Evolutionary conservation across 1,139 yeast species (phyloP).

Genomic region (Scheffersomyces parashehatae): DNA sequence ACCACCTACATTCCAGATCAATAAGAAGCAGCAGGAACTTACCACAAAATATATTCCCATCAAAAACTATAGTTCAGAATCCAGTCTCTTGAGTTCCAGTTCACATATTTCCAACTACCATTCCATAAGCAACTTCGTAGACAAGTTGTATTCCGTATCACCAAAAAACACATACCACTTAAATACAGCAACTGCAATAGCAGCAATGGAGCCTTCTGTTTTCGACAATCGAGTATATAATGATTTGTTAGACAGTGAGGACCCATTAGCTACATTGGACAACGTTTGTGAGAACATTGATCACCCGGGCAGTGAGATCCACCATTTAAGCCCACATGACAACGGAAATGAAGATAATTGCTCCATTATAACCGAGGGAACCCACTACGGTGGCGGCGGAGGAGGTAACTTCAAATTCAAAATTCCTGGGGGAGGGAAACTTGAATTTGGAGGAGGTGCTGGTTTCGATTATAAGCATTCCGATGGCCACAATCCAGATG

Average conservation of each 20-base stretch:
- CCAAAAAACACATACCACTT: conserved; percentile 43
- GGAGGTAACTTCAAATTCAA: conserved; percentile 27
- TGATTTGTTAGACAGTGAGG: conserved; percentile 9
- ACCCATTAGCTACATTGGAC: conserved; percentile 10
- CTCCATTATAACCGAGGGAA: conserved; percentile 1
- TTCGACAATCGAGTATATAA: conserved; percentile 11
- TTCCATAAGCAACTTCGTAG: conserved; percentile 25
- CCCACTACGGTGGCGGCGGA: conserved; percentile 24
- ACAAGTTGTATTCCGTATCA: conserved; percentile 40
- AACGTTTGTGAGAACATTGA: conserved; percentile 11
- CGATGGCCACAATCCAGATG: conserved; percentile 6
- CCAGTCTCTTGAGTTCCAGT: too few species aligned
- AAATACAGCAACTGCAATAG: conserved; percentile 33
- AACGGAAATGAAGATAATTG: conserved; percentile 10
- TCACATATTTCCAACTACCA: too few species aligned
- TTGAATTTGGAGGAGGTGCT: conserved; percentile 30
- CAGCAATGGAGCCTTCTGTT: conserved; percentile 14
- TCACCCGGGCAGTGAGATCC: too few species aligned
- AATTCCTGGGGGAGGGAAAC: conserved; percentile 23
- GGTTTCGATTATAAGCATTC: conserved; percentile 24
- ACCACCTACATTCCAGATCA: conserved; percentile 10
- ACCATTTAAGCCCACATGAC: too few species aligned
- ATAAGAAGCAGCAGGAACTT: too few species aligned
- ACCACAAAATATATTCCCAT: too few species aligned
- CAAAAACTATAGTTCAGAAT: too few species aligned